A percentile compares a stretch with the other conserved stretches of the same genome.
Conservation (phyloP, 192 early-diverging fungal species). For the Coemansia aciculifera region DNA sequence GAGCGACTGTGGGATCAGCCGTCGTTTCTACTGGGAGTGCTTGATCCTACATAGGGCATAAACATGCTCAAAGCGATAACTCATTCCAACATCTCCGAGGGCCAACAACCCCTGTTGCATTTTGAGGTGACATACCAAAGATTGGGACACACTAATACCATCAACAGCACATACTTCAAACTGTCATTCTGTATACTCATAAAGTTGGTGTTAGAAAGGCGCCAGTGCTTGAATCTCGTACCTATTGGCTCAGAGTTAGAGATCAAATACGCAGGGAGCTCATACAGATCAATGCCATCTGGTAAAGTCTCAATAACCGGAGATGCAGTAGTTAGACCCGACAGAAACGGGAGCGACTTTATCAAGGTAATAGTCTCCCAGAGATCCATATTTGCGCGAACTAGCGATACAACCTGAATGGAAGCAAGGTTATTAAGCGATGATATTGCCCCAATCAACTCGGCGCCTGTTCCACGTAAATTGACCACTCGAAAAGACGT, state of each 20-base stretch:
- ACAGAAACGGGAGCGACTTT: background rate
- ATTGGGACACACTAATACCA: too few relatives aligned
- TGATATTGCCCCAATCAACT: background rate
- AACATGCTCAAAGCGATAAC: too few relatives aligned
- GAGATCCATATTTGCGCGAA: background rate
- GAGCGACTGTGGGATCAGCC: too few relatives aligned
- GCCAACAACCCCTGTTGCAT: too few relatives aligned
- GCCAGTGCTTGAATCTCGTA: background rate
- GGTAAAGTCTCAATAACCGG: background rate
- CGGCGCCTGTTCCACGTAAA: too few relatives aligned
- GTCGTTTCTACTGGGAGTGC: too few relatives aligned
- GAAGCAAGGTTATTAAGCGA: background rate
- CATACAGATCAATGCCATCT: background rate
- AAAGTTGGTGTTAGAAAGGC: constrained; percentile 8
- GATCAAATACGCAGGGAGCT: background rate
- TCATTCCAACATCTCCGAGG: too few relatives aligned
- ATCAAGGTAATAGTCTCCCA: background rate
- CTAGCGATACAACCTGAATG: background rate
- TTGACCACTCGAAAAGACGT: background rate
- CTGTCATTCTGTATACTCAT: too few relatives aligned
- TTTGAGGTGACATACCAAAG: too few relatives aligned
- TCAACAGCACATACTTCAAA: too few relatives aligned
- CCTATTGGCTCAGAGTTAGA: background rate
- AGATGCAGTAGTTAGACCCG: background rate
- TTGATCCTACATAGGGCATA: too few relatives aligned